These are phyloP conservation scores for Herpetomonas tarakana DNA, from an alignment of 208 protist species.

Conservation along the genomic window DNA sequence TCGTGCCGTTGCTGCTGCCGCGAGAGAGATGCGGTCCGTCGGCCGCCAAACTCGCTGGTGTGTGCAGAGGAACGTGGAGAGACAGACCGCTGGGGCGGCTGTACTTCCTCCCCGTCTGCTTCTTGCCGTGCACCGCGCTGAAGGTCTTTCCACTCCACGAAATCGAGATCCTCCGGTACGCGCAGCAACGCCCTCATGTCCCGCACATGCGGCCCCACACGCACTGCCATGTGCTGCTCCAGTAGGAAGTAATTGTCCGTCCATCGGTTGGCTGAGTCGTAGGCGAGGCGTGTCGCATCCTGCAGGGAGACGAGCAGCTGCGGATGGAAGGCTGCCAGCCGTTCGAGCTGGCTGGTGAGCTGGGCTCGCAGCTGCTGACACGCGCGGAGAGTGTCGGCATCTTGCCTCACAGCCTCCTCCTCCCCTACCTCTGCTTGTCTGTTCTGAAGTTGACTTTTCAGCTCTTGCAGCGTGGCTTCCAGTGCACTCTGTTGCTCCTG, in stretches of 20 bases:
- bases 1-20: too few species aligned
- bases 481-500: neutral
- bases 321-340: conserved; percentile 26
- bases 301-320: conserved; percentile 24
- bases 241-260: conserved; percentile 78
- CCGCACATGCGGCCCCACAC: conserved; percentile 23
- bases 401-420: conserved; percentile 7
- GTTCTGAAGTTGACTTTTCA: neutral
- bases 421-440: conserved; percentile 14
- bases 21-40: too few species aligned
- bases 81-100: too few species aligned
- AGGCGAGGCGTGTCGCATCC: conserved; percentile 20
- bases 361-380: conserved; percentile 14
- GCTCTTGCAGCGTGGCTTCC: neutral
- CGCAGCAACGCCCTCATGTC: conserved; percentile 44
- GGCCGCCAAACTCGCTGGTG: too few species aligned
- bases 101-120: too few species aligned
- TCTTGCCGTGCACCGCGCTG: too few species aligned
- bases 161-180: conserved; percentile 47
- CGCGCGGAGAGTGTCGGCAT: conserved; percentile 8
- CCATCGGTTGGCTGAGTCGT: conserved; percentile 73
- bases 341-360: conserved; percentile 12
- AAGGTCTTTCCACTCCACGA: conserved; percentile 30
- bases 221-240: conserved; percentile 41
- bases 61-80: too few species aligned